Evolutionary conservation across 768 basidiomycete genomes (phyloP).

Genomic region (Rubroboletus pulcherrimus): DNA sequence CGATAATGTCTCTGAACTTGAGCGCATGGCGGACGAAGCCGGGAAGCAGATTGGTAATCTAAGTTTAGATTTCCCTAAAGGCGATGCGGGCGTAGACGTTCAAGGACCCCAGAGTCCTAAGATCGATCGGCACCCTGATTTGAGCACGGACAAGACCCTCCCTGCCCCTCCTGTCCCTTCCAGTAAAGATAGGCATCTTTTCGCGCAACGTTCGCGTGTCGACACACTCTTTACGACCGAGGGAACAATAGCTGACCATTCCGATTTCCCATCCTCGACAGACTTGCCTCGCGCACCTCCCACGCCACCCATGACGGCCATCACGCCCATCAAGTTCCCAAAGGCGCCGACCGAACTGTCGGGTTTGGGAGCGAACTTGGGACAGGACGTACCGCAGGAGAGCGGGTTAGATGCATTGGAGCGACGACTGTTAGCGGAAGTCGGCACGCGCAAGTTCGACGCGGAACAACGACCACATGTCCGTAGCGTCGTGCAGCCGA

Average conservation of each 20-base stretch:
- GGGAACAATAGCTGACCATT: conserved; percentile 4
- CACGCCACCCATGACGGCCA: conserved; percentile 51
- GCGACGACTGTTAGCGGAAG: conserved; percentile 60
- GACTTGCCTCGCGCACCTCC: conserved; percentile 36
- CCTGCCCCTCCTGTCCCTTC: conserved; percentile 56
- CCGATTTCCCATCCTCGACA: conserved; percentile 12
- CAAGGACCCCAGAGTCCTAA: conserved; percentile 19
- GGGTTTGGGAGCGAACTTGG: conserved; percentile 22
- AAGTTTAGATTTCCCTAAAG: conserved; percentile 22
- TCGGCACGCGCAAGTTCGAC: conserved; percentile 59
- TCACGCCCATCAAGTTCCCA: conserved; percentile 32
- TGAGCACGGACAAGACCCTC: conserved; percentile 52
- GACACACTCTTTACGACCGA: conserved; percentile 31
- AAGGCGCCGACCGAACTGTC: conserved; percentile 31
- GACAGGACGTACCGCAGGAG: conserved; percentile 30
- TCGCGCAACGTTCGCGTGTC: conserved; percentile 20
- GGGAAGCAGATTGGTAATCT: conserved; percentile 28
- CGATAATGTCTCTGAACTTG: conserved; percentile 60
- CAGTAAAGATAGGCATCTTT: conserved; percentile 28
- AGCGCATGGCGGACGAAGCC: conserved; percentile 67
- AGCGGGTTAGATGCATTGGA: conserved; percentile 75
- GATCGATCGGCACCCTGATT: conserved; percentile 13
- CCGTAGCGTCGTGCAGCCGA: conserved; percentile 37
- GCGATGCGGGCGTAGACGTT: conserved; percentile 19
- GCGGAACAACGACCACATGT: conserved; percentile 33